Conservation (phyloP, 2,329 filamentous ascomycete species). For the Exophiala bonariae region DNA sequence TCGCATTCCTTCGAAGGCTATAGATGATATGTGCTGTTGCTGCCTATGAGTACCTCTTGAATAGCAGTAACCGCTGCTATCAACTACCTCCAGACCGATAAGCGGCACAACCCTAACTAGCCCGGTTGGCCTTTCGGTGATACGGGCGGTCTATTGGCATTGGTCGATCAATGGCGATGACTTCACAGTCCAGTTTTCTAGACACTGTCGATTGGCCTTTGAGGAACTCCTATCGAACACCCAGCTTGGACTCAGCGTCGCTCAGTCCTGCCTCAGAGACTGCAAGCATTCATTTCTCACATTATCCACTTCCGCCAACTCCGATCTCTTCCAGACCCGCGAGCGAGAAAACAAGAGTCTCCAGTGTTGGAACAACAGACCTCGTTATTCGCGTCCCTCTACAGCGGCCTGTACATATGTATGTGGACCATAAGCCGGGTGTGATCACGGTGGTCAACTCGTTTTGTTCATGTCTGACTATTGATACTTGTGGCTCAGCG, state of each 20-base stretch:
- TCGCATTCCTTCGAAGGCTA: conserved; percentile 12
- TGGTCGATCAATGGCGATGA: conserved; percentile 10
- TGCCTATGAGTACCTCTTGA: no score
- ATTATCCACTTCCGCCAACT: conserved; percentile 30
- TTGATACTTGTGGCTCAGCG: no score
- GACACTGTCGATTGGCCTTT: conserved; percentile 35
- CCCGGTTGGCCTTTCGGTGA: no score
- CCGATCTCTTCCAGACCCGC: conserved; percentile 30
- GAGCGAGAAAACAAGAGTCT: conserved; percentile 22
- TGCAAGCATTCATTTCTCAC: conserved; percentile 32
- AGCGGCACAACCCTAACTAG: no score
- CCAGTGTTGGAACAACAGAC: conserved; percentile 22
- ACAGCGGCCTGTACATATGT: conserved; percentile 18
- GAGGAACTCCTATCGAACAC: conserved; percentile 28
- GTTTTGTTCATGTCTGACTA: no score
- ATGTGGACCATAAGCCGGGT: no score
- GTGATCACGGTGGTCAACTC: no score
- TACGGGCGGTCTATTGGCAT: no score
- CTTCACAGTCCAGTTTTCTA: conserved; percentile 29
- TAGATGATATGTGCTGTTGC: conserved; percentile 12
- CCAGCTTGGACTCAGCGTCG: conserved; percentile 30
- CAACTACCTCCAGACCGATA: no score
- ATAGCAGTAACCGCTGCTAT: no score
- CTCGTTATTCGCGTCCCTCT: conserved; percentile 17
- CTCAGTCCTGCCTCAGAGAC: conserved; percentile 31